Conservation (phyloP, 306 rosid species). For the Alnus rubra region DNA sequence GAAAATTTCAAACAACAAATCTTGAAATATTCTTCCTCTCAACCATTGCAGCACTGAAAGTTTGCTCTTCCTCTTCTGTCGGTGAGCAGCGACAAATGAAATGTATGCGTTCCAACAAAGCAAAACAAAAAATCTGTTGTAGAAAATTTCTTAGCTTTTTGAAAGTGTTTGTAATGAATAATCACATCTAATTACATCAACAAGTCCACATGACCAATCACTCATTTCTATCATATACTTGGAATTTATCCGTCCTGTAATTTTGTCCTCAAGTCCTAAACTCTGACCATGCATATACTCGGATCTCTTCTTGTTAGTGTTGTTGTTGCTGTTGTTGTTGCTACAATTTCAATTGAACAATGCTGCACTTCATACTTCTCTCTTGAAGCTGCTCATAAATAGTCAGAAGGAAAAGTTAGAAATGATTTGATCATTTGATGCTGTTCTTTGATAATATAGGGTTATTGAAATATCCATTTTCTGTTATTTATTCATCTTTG, state of each 20-base stretch:
- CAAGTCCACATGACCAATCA: not conserved
- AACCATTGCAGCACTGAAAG: too few relatives aligned
- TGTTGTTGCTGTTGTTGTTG: conserved; percentile 29
- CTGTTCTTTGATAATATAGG: not conserved
- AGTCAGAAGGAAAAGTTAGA: conserved; percentile 8
- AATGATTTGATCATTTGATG: not conserved
- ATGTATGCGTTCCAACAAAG: too few relatives aligned
- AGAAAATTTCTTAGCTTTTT: not conserved
- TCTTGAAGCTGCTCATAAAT: conserved; percentile 53
- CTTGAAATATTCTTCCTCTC: too few relatives aligned
- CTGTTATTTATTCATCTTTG: too few relatives aligned
- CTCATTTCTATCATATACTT: not conserved
- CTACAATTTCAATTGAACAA: conserved; percentile 48
- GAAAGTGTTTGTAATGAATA: not conserved
- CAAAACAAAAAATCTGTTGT: too few relatives aligned
- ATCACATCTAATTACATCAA: not conserved
- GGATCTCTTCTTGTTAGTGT: conserved; percentile 13
- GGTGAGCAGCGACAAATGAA: too few relatives aligned
- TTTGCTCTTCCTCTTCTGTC: too few relatives aligned
- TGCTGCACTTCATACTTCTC: conserved; percentile 50
- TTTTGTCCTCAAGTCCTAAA: not conserved
- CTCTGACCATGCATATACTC: conserved; percentile 10
- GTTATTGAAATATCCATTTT: not conserved
- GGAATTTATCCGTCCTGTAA: not conserved
- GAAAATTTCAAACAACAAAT: too few relatives aligned